These are phyloP conservation scores for Cryptococcus wingfieldii DNA, from an alignment of 1,284 basidiomycete genomes.

Conservation along the genomic window DNA sequence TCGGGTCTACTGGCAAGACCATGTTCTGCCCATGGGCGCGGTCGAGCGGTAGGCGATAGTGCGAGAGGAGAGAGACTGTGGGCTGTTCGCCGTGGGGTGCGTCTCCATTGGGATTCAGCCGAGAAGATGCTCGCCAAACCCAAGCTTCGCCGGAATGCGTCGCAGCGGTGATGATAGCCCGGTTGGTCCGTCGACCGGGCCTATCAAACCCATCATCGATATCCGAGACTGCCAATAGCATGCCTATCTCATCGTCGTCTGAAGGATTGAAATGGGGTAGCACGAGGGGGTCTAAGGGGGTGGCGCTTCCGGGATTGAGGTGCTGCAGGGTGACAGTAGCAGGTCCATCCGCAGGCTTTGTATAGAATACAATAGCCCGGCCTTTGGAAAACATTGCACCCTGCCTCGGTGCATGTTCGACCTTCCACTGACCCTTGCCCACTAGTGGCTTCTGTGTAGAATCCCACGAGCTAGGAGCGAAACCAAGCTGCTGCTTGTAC, in stretches of 20 bases:
- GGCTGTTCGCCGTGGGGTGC: constrained; percentile 20
- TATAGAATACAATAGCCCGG: constrained; percentile 41
- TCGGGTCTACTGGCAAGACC: constrained; percentile 74
- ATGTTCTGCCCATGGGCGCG: constrained; percentile 18
- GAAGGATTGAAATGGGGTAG: constrained; percentile 36
- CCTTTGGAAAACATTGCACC: constrained; percentile 46
- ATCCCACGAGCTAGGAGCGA: constrained; percentile 15
- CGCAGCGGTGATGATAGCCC: constrained; percentile 42
- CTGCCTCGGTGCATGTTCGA: constrained; percentile 9
- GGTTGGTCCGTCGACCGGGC: constrained; percentile 28
- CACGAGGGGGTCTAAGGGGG: constrained; percentile 25
- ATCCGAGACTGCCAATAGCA: constrained; percentile 45
- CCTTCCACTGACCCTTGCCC: constrained; percentile 40
- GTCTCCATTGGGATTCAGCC: constrained; percentile 7
- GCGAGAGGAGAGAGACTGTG: constrained; percentile 31
- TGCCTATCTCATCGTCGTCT: constrained; percentile 32
- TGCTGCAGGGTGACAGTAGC: constrained; percentile 36
- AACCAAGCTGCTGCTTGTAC: constrained; percentile 36
- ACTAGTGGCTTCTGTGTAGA: constrained; percentile 18
- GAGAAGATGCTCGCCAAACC: constrained; percentile 42
- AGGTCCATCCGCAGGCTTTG: constrained; percentile 6
- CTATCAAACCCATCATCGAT: constrained; percentile 47
- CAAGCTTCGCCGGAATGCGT: constrained; percentile 36
- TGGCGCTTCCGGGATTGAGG: constrained; percentile 25
- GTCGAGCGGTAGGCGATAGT: constrained; percentile 33